Percentiles rank a stretch among this genome's conserved stretches.
Evolutionary conservation across 306 rosid species (phyloP).

Genomic region (Gastrolobium villosum): DNA sequence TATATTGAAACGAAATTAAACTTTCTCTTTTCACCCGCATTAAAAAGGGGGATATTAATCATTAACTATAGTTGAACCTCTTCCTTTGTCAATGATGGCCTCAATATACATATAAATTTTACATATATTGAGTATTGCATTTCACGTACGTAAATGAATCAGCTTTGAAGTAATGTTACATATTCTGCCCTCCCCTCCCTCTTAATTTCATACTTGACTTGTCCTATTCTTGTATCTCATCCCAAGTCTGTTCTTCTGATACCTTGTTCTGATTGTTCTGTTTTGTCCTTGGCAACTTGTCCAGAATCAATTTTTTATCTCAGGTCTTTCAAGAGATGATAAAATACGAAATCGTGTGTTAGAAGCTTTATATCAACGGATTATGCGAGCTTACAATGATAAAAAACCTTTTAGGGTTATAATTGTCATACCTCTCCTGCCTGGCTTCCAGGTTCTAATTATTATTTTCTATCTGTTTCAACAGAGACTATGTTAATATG

Average conservation of each 20-base stretch:
- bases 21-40: conserved; percentile 1
- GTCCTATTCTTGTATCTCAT: conserved; percentile 15
- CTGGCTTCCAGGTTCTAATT: conserved; percentile 92
- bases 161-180: conserved; percentile 22
- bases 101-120: conserved; percentile 2
- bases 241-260: neutral
- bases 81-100: conserved; percentile 17
- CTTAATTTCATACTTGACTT: neutral
- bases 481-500: conserved; percentile 19
- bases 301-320: conserved; percentile 98
- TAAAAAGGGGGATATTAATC: neutral
- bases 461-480: conserved; percentile 31
- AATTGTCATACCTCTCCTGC: conserved; percentile 92
- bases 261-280: conserved; percentile 49
- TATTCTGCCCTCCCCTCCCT: neutral
- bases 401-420: conserved; percentile 88
- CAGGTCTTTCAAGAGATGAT: conserved; percentile 95
- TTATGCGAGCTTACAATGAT: conserved; percentile 87
- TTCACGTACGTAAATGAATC: conserved; percentile 2
- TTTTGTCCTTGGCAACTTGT: conserved; percentile 52
- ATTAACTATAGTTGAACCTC: conserved; percentile 21
- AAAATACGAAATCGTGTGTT: conserved; percentile 86
- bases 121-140: conserved; percentile 12
- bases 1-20: conserved; percentile 22
- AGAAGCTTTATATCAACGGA: conserved; percentile 82